Percentiles rank a stretch among this genome's conserved stretches.
phyloP scores from a whole-genome alignment of 2,329 filamentous ascomycete genomes.

The Rosellinia necatrix region DNA sequence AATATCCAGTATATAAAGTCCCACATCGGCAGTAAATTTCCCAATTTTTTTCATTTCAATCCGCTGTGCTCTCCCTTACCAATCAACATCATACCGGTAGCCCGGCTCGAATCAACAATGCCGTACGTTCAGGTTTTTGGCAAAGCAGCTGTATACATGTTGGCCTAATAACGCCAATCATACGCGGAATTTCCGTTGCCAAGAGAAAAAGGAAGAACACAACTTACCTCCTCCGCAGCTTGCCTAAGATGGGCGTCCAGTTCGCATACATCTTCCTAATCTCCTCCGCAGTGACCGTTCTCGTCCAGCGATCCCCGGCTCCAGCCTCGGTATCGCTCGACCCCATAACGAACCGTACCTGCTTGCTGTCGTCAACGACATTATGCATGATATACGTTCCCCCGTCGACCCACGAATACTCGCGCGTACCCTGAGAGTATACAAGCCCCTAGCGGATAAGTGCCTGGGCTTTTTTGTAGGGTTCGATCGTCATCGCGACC shows the following conservation, averaged over 20 bases:
- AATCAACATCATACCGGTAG: slow-evolving; percentile 25
- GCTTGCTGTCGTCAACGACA: background rate
- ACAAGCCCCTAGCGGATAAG: slow-evolving; percentile 25
- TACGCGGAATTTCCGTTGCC: background rate
- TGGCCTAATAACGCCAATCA: background rate
- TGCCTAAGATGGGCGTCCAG: slow-evolving; percentile 28
- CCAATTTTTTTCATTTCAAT: too few relatives aligned
- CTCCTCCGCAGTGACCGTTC: slow-evolving; percentile 22
- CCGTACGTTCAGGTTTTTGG: slow-evolving; percentile 26
- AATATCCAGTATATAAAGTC: too few relatives aligned
- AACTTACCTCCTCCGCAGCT: slow-evolving; percentile 21
- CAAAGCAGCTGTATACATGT: slow-evolving; percentile 28
- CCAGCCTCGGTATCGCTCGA: slow-evolving; percentile 16
- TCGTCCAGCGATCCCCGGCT: slow-evolving; percentile 24
- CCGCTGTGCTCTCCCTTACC: slow-evolving; percentile 20
- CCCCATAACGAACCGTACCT: background rate
- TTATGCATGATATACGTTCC: slow-evolving; percentile 3
- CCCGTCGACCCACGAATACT: slow-evolving; percentile 25
- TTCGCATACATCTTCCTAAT: slow-evolving; percentile 25
- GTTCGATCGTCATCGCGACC: slow-evolving; percentile 28
- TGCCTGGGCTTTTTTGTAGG: slow-evolving; percentile 24
- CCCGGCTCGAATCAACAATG: slow-evolving; percentile 32
- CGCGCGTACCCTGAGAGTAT: slow-evolving; percentile 27
- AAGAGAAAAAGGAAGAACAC: background rate
- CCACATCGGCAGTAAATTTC: too few relatives aligned